phyloP scores from a whole-genome alignment of 345 rosid species.

The Eucalyptus curtisii region DNA sequence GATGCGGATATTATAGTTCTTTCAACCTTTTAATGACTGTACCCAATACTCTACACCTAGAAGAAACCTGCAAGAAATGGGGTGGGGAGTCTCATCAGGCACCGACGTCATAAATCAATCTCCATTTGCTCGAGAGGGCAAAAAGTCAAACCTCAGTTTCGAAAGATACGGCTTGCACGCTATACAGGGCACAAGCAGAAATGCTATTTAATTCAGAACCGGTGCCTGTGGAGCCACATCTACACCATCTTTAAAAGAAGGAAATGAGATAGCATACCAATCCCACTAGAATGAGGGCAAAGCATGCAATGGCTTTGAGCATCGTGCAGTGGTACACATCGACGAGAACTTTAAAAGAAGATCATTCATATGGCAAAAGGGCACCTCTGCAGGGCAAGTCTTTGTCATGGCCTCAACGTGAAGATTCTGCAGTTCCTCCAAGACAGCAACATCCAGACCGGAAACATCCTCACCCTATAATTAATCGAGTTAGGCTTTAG shows the following conservation, averaged over 20 bases:
- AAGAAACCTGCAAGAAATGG: background rate
- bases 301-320: background rate
- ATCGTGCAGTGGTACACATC: background rate
- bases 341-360: background rate
- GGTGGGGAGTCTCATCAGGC: background rate
- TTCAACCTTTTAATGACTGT: background rate
- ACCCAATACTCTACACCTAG: background rate
- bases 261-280: background rate
- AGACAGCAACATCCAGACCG: slow-evolving; percentile 27
- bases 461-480: slow-evolving; percentile 45
- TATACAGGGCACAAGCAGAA: background rate
- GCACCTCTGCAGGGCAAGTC: slow-evolving; percentile 46
- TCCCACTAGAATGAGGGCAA: background rate
- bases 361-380: background rate
- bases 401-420: slow-evolving; percentile 46
- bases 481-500: background rate
- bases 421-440: slow-evolving; percentile 4
- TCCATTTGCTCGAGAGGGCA: background rate
- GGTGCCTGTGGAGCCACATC: background rate
- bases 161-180: background rate
- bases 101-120: background rate
- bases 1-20: background rate
- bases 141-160: background rate
- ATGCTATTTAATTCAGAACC: background rate
- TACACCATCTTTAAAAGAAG: background rate